A percentile compares a stretch with the other conserved stretches of the same genome.
These are phyloP conservation scores for Acanthamoeba castellanii DNA, from an alignment of 208 protist species.

Conservation along the genomic window DNA sequence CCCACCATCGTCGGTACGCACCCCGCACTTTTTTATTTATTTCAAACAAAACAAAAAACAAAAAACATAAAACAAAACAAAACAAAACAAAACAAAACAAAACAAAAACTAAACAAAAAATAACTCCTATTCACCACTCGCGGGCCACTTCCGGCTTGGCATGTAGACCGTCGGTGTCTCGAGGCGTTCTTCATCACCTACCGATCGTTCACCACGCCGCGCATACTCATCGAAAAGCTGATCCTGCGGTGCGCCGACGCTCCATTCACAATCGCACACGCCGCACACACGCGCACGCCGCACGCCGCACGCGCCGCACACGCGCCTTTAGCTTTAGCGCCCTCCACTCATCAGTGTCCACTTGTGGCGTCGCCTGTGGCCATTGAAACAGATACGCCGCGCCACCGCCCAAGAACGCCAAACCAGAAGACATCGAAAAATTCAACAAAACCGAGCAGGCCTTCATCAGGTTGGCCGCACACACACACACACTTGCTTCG, in stretches of 20 bases:
- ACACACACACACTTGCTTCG: background rate
- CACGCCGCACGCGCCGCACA: no score
- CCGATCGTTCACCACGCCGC: conserved; percentile 62
- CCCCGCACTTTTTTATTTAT: background rate
- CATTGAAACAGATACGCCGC: background rate
- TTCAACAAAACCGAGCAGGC: conserved; percentile 13
- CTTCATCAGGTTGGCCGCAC: background rate
- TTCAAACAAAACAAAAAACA: no score
- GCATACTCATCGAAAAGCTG: conserved; percentile 55
- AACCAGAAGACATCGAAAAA: background rate
- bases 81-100: background rate
- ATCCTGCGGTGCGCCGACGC: background rate
- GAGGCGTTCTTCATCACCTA: conserved; percentile 69
- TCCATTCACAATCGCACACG: background rate
- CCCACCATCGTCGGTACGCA: background rate
- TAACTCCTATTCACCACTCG: no score
- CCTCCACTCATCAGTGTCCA: background rate
- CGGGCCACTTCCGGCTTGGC: background rate
- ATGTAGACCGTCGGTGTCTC: background rate
- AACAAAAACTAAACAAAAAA: background rate
- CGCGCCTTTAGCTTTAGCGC: no score
- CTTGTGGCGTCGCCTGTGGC: background rate
- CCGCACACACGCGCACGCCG: background rate
- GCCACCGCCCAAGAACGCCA: conserved; percentile 36
- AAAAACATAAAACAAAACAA: background rate